A percentile compares a stretch with the other conserved stretches of the same genome.
These are phyloP conservation scores for Rhizopus arrhizus DNA, from an alignment of 371 early-diverging fungal species.

Conservation along the genomic window DNA sequence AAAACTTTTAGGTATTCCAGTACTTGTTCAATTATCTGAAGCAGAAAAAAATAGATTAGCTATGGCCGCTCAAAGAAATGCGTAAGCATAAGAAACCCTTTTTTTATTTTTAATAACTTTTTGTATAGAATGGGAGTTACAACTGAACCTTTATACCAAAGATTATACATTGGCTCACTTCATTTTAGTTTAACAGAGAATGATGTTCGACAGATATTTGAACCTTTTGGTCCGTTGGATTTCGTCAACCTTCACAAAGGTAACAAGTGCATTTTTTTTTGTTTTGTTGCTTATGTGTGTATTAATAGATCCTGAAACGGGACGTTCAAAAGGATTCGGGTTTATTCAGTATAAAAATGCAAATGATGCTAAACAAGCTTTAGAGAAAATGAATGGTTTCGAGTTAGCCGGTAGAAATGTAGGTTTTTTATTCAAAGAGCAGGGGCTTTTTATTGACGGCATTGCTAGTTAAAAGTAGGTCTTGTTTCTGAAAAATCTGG, in stretches of 20 bases:
- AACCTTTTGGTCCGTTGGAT: conserved; percentile 87
- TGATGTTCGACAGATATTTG: conserved; percentile 83
- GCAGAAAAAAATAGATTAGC: conserved; percentile 90
- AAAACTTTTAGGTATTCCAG: conserved; percentile 92
- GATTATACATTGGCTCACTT: conserved; percentile 83
- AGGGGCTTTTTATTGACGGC: not conserved
- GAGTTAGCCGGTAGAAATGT: conserved; percentile 76
- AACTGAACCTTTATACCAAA: conserved; percentile 58
- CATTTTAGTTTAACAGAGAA: conserved; percentile 81
- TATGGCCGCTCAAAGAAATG: conserved; percentile 54
- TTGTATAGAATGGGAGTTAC: conserved; percentile 35
- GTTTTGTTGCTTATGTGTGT: not conserved
- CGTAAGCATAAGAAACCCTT: conserved; percentile 43
- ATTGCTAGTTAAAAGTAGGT: conserved; percentile 76
- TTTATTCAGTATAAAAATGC: conserved; percentile 81
- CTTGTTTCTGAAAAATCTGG: conserved; percentile 71
- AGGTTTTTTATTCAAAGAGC: conserved; percentile 20
- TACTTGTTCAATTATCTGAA: conserved; percentile 89
- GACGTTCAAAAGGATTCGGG: conserved; percentile 85
- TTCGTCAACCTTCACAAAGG: conserved; percentile 77
- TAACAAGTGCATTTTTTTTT: conserved; percentile 14
- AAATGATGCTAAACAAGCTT: conserved; percentile 80
- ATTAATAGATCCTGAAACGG: conserved; percentile 70
- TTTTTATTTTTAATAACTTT: conserved; percentile 6
- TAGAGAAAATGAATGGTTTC: conserved; percentile 86